Evolutionary conservation across 2,329 filamentous ascomycete genomes (phyloP), one percentile per base, ranked within the genome.

Genomic region (Calcarisporium arbuscula): DNA sequence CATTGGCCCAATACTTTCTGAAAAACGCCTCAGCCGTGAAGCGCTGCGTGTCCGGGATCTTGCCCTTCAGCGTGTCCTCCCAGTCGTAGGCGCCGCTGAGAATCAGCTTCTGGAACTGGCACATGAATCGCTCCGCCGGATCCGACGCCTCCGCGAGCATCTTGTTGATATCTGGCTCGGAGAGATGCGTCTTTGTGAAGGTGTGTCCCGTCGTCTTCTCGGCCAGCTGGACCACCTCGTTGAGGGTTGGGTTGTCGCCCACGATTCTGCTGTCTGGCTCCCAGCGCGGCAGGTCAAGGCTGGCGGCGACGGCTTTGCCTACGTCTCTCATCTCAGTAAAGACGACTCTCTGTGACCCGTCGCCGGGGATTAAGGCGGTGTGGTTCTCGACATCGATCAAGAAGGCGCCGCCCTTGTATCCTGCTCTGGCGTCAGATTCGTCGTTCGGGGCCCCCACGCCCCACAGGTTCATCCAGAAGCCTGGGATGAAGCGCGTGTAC

Each of bases 391-490:
- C 20, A 12, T 39, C 36, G 7, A 35, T 12, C 14, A 35, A 15
- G 4, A 39, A 28, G 1, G 32, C 11, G 10, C 27, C 32, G 4
- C 32, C 32, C 4, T 8, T 7, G 28, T 39, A 39, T 10, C 36
- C 36, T 10, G 36, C 10, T 6, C 26, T 19, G 2, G 17, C 36
- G 12, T 14, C 16, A 3, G 9, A 21, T 19, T 37, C 30, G n/a
- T n/a, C n/a, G 6, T 14, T 14, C 5, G 32, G 32, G 2, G 36
- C 36, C 4, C 33, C 32, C 2, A 17, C 6, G 5, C 27, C 36
- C 36, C 36, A 39, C 12, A 27, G n/a, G 16, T 39, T 39, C 32
- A 39, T 14, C 36, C 36, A 39, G 8, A 39, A 3, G 10, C 36
- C 36, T 8, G 7, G 11, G n/a, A 31, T 28, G 32, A 39, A 39